phyloP scores from a whole-genome alignment of 202 grass and related monocot genomes.

The Setaria italica region DNA sequence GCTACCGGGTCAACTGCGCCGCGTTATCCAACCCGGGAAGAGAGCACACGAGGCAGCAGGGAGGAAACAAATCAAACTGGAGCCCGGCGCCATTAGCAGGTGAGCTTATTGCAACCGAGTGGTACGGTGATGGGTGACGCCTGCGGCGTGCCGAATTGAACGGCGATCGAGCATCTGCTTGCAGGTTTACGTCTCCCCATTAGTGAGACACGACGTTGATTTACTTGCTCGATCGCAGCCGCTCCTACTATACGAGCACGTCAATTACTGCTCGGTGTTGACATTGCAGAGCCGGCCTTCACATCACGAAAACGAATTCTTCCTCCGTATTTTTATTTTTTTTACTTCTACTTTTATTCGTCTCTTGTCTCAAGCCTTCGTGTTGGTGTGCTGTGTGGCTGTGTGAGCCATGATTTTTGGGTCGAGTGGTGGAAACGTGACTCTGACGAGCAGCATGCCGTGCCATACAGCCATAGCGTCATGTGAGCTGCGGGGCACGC shows the following conservation, averaged over 20 bases:
- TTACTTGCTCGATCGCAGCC: background rate
- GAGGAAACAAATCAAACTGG: background rate
- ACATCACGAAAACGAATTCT: no score
- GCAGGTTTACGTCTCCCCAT: background rate
- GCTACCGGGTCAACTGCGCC: slow-evolving; percentile 1
- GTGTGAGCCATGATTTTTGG: background rate
- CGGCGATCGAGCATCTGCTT: slow-evolving; percentile 13
- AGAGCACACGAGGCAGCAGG: slow-evolving; percentile 48
- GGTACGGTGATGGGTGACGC: background rate
- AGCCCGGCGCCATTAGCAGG: background rate
- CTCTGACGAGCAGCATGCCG: background rate
- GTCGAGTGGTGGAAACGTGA: slow-evolving; percentile 3
- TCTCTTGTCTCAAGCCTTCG: background rate
- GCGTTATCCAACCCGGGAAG: background rate
- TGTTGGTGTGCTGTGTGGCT: no score
- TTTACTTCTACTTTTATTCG: background rate
- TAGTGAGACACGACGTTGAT: background rate
- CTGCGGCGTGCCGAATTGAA: background rate
- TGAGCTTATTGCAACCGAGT: background rate
- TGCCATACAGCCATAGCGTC: background rate
- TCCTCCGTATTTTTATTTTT: background rate
- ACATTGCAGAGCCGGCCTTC: background rate
- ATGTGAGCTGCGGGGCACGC: slow-evolving; percentile 33
- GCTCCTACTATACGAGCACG: background rate
- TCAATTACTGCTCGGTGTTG: background rate